These are phyloP conservation scores for Eudorina sp. DNA, from an alignment of 139 green algal species.

Conservation along the genomic window DNA sequence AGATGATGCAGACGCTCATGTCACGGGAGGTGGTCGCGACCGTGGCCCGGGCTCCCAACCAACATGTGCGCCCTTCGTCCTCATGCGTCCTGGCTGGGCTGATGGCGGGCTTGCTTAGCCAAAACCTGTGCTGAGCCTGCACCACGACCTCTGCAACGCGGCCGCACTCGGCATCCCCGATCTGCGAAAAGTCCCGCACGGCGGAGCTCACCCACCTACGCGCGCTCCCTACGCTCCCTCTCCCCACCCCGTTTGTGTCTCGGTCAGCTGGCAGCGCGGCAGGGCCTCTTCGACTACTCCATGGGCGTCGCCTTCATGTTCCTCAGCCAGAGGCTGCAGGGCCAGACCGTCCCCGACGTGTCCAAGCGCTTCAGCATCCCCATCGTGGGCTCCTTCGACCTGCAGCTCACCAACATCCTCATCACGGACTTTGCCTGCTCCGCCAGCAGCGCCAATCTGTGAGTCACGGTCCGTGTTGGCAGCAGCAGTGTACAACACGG, in stretches of 20 bases:
- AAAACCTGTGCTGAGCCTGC: too few species aligned
- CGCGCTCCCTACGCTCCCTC: neutral
- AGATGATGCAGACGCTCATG: too few species aligned
- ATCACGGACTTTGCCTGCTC: neutral
- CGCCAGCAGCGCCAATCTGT: neutral
- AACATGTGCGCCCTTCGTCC: neutral
- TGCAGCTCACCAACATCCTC: conserved; percentile 33
- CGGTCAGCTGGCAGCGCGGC: neutral
- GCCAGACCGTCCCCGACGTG: conserved; percentile 21
- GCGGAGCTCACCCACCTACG: neutral
- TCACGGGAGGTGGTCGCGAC: too few species aligned
- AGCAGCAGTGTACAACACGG: too few species aligned
- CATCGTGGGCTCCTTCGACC: conserved; percentile 49
- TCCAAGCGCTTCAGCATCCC: conserved; percentile 50
- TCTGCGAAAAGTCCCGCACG: neutral
- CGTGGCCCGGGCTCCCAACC: too few species aligned
- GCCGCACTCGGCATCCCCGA: neutral
- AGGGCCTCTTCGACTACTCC: conserved; percentile 34
- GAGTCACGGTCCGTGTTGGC: too few species aligned
- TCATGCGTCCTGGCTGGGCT: neutral
- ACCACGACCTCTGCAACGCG: too few species aligned
- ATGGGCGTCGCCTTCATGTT: conserved; percentile 26
- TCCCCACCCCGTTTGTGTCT: neutral
- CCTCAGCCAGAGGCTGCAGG: conserved; percentile 37
- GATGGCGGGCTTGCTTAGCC: neutral